Base-by-base conservation (phyloP, 1,284 basidiomycete species). In the Cutaneotrichosporon sp. region DNA sequence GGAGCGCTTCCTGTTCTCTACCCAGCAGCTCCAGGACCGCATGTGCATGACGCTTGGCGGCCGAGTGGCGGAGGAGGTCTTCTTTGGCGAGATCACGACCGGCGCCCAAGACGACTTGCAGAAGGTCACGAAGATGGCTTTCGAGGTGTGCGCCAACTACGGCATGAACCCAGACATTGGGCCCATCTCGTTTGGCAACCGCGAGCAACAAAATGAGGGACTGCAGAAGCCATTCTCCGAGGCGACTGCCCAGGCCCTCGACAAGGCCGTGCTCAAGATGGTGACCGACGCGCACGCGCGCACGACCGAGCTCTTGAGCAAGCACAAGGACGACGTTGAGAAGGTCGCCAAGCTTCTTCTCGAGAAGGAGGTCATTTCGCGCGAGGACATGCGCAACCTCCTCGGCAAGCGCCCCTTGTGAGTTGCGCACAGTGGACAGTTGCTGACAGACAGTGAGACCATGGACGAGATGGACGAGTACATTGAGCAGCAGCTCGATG, bases 11-110 rank as follows among this genome's bases (percentile, higher is more conserved):
- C 82, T 99, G 20, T 85, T 94, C 61, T 90, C 91, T 12, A 94
- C 90, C 0, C 90, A 94, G 55, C 93, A 97, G 75, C 87, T 99
- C 79, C 72, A 84, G 29, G 94, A 98, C 74, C 83, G 91, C 53
- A 97, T 99, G 79, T 94, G 90, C 76, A 97, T 98, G 90, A 98
- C 94, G 0, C 82, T 99, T n/a, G 94, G 96, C 55, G 94, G 94
- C 3, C 89, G 96, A 57, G 94, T 97, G 3, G 88, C 92, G 1
- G 94, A 98, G 76, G 96, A 98, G 75, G 93, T 98, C 58, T 97
- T 98, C 79, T 99, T 98, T 68, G 90, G 89, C 31, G 64, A 75
- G n/a, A 94, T 98, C 75, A 99, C 96, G 1, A 96, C 94, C 2
- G 94, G 94, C 62, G 96, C 96, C 3, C 91, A 97, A 75, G 93